phyloP scores from a whole-genome alignment of 768 basidiomycete genomes.

The Xanthoconium purpureum region DNA sequence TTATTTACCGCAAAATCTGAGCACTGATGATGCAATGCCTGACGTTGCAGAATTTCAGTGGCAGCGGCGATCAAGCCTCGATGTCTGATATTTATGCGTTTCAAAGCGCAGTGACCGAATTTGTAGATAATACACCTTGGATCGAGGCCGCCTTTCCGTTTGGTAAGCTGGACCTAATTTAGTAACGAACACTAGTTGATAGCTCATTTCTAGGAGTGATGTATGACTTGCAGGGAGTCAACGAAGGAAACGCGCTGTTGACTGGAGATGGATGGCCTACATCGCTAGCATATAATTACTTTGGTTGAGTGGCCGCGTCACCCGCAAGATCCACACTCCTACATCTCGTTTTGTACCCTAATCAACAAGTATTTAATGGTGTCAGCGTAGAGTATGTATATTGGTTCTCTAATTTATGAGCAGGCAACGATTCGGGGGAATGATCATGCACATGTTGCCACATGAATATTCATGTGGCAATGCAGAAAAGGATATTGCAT shows the following conservation, averaged over 20 bases:
- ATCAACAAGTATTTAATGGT: neutral
- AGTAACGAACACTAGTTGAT: neutral
- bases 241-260: slow-evolving; percentile 54
- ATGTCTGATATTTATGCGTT: slow-evolving; percentile 45
- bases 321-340: neutral
- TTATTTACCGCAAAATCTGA: neutral
- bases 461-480: no score
- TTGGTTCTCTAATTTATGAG: no score
- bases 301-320: slow-evolving; percentile 29
- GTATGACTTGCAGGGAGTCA: slow-evolving; percentile 55
- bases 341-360: slow-evolving; percentile 11
- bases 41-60: slow-evolving; percentile 49
- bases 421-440: no score
- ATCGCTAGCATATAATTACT: slow-evolving; percentile 51
- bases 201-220: slow-evolving; percentile 44
- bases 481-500: no score
- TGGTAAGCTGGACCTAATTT: slow-evolving; percentile 41
- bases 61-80: slow-evolving; percentile 39
- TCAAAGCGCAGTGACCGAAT: slow-evolving; percentile 42
- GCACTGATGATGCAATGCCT: neutral
- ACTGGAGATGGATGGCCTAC: slow-evolving; percentile 44
- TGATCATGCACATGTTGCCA: no score
- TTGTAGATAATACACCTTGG: slow-evolving; percentile 41
- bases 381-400: neutral
- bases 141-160: slow-evolving; percentile 53